Evolutionary conservation across 2,329 filamentous ascomycete genomes (phyloP), one percentile per base, ranked within the genome.

Genomic region (Orbilia oligospora): DNA sequence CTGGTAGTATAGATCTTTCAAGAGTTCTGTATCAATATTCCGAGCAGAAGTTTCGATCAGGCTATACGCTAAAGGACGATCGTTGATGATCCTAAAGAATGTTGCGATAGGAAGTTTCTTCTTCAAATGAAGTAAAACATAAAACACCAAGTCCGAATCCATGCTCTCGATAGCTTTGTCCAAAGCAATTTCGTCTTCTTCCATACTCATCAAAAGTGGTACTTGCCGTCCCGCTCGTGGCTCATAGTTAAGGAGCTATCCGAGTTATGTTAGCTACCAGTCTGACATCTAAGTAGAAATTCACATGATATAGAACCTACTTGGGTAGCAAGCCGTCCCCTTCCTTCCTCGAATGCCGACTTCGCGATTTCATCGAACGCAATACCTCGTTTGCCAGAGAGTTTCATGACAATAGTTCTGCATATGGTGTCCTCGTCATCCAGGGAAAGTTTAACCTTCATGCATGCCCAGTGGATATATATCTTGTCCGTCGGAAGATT

Each of bases 1-100:
- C 85, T 98, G 96, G 84, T 99, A 99, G 86, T 96, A 99, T 2
- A 99, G 87, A 83, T 98, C 96, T 83, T 98, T 99, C 27, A 99
- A 89, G 22, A 99, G 85, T 68, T 92, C 90, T 0, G 89, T 88
- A 82, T 97, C 94, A 82, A 97, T 92, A 64, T 93, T 90, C 64
- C 88, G 87, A 0, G 96, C 95, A 0, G 91, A 91, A 0, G 93
- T 89, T 84, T 99, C 96, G 24, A 99, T 93, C 10, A 99, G 88
- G 0, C 96, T 93, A 1, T 93, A 94, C 3, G 96, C 96, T 27
- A 93, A 88, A 0, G 95, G 94, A 0, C 94, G 90, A 67, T 88
- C 90, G 84, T 94, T 97, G 85, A 98, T 93, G 56, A 91, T 91
- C 63, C 94, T 91, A 87, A 99, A 98, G 87, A 99, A 99, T 38